Evolutionary conservation across 495 filamentous ascomycete genomes (phyloP).

Genomic region (Talaromyces stipitatus): DNA sequence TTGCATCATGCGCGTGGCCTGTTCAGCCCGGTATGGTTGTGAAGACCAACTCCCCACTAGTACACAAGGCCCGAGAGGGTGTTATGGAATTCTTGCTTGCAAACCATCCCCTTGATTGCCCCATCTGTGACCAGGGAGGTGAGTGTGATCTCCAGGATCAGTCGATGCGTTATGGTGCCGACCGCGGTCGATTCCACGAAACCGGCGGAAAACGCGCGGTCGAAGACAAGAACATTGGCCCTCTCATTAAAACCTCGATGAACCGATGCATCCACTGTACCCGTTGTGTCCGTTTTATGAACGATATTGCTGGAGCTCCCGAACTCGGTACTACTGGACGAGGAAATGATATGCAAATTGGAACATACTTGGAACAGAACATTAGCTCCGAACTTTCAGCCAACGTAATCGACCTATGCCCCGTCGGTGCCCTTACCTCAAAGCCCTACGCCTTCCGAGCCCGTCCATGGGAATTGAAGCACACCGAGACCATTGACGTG

Average conservation of each 20-base stretch:
- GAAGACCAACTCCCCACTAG: conserved; percentile 90
- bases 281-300: conserved; percentile 93
- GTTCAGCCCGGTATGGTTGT: conserved; percentile 98
- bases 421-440: conserved; percentile 89
- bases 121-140: conserved; percentile 95
- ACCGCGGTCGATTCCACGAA: conserved; percentile 95
- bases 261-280: conserved; percentile 99
- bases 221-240: conserved; percentile 98
- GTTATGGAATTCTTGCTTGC: conserved; percentile 98
- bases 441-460: conserved; percentile 98
- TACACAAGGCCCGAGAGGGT: conserved; percentile 95
- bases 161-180: conserved; percentile 96
- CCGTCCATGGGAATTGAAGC: conserved; percentile 91
- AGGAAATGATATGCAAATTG: conserved; percentile 96
- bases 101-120: conserved; percentile 97
- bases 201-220: conserved; percentile 89
- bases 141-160: conserved; percentile 99
- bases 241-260: conserved; percentile 99
- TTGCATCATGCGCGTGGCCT: conserved; percentile 97
- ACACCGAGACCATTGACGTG: conserved; percentile 90
- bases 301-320: conserved; percentile 91
- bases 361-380: conserved; percentile 89
- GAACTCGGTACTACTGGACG: conserved; percentile 90
- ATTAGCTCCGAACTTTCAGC: conserved; percentile 90
- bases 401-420: conserved; percentile 97